Conservation (phyloP, 2,329 filamentous ascomycete species). For the Fusarium acutatum region DNA sequence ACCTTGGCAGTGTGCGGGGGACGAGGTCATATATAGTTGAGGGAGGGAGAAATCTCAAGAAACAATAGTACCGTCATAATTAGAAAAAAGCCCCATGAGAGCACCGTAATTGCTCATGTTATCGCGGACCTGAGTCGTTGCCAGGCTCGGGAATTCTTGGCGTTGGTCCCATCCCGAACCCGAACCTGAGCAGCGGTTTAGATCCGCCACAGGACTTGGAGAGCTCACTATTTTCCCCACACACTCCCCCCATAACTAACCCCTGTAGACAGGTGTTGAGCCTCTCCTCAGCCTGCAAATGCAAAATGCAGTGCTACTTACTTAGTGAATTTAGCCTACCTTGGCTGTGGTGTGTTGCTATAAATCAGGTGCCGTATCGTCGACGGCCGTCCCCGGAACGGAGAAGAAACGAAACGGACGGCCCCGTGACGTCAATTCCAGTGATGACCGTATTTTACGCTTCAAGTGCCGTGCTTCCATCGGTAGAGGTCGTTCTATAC, state of each 20-base stretch:
- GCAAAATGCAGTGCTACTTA: not conserved
- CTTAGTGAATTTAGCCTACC: not conserved
- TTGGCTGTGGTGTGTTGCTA: conserved; percentile 18
- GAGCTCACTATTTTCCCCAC: conserved; percentile 23
- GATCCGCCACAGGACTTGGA: conserved; percentile 26
- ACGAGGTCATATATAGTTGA: conserved; percentile 36
- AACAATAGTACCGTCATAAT: conserved; percentile 12
- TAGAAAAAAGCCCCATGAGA: not conserved
- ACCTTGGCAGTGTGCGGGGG: conserved; percentile 33
- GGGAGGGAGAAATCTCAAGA: conserved; percentile 3
- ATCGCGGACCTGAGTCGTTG: conserved; percentile 25
- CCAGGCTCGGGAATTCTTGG: conserved; percentile 33
- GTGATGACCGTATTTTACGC: conserved; percentile 5
- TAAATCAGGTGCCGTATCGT: conserved; percentile 13
- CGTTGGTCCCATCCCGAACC: conserved; percentile 21
- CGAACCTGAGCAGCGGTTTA: conserved; percentile 29
- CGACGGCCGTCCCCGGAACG: conserved; percentile 8
- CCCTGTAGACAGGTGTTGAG: conserved; percentile 11
- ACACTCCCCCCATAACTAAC: not conserved
- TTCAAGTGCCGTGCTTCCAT: not conserved
- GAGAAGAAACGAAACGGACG: conserved; percentile 8
- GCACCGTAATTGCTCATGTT: not conserved
- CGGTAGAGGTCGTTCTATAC: not conserved
- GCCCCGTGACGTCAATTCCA: conserved; percentile 30
- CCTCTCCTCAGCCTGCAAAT: conserved; percentile 1